Evolutionary conservation across 2,329 filamentous ascomycete species (phyloP), one percentile per base, ranked within the genome.

Genomic region (Pezicula rhizophila): DNA sequence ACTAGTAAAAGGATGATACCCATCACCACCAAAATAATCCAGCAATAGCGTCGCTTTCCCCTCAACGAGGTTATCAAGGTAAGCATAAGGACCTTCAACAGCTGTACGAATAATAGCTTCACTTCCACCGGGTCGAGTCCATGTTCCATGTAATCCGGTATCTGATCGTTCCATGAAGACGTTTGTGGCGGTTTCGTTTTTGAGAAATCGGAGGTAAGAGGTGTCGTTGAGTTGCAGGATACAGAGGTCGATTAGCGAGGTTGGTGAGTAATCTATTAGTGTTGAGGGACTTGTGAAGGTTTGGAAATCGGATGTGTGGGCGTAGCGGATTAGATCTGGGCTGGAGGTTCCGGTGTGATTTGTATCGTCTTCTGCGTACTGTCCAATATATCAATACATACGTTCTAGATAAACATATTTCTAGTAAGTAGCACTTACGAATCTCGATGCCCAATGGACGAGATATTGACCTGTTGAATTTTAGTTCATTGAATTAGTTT

Each of bases 161-260:
- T 70, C 68, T 3, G 69, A 71, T 43, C 70, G 68, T 54, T 79
- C 75, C 28, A 70, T 67, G 50, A 75, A 80, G 18, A 80, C 75
- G 0, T 68, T 72, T 52, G 76, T 76, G 2, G 65, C 69, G 1
- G 70, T 68, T 58, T 80, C 76, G 60, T 79, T 74, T 54, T 79
- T 79, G 63, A 79, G 66, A 62, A 79, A 80, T 40, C 77, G 71
- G 5, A 75, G 66, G 45, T 74, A 79, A n/a, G 65, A 65, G 34
- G 62, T 60, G 31, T 55, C 56, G 12, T 70, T 69, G 1, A 76
- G 61, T 1, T 70, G 64, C 3, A 78, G 66, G 61, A 84, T 75
- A 55, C 79, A 76, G n/a, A 83, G 66, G 55, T 79, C 76, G 57
- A 79, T 79, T 45, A 77, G 67, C 49, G 73, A 68, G 45, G 68